Conservation (phyloP, 164 flowering plant species). For the Vitis cinerea region DNA sequence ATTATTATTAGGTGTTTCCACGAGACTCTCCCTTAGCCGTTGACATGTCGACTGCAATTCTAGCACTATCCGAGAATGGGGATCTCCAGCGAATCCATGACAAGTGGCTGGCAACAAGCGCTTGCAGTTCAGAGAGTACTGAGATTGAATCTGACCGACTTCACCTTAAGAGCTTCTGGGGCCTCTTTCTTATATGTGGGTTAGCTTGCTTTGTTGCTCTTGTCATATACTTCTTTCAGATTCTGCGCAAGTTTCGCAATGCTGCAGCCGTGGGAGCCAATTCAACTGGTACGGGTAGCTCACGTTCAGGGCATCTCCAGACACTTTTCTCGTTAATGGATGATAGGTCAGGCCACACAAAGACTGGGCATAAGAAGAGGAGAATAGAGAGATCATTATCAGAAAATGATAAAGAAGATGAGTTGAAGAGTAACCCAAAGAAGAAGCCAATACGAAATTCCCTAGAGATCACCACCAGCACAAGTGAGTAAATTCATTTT, state of each 20-base stretch:
- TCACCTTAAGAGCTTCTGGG: slow-evolving; percentile 55
- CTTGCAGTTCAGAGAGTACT: slow-evolving; percentile 37
- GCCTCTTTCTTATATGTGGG: slow-evolving; percentile 51
- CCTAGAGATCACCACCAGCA: slow-evolving; percentile 9
- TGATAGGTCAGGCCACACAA: slow-evolving; percentile 36
- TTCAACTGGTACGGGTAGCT: slow-evolving; percentile 5
- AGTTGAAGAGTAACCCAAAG: slow-evolving; percentile 19
- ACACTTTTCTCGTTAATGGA: slow-evolving; percentile 39
- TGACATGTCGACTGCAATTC: slow-evolving; percentile 56
- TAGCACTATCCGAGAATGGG: slow-evolving; percentile 54
- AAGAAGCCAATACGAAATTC: slow-evolving; percentile 11
- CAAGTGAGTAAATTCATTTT: no score
- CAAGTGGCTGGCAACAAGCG: slow-evolving; percentile 46
- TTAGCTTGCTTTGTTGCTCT: slow-evolving; percentile 48
- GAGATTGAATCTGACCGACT: slow-evolving; percentile 48
- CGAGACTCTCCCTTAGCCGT: slow-evolving; percentile 59
- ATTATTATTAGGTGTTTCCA: slow-evolving; percentile 43
- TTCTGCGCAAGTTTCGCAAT: slow-evolving; percentile 18
- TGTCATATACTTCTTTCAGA: slow-evolving; percentile 32
- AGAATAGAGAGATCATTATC: slow-evolving; percentile 27
- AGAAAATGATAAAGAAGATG: slow-evolving; percentile 26
- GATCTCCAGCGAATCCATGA: slow-evolving; percentile 66
- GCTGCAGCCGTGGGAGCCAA: slow-evolving; percentile 11
- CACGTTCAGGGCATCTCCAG: slow-evolving; percentile 25
- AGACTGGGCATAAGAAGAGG: slow-evolving; percentile 28